Conservation (phyloP, 495 filamentous ascomycete genomes). For the Aspergillus biplanus region DNA sequence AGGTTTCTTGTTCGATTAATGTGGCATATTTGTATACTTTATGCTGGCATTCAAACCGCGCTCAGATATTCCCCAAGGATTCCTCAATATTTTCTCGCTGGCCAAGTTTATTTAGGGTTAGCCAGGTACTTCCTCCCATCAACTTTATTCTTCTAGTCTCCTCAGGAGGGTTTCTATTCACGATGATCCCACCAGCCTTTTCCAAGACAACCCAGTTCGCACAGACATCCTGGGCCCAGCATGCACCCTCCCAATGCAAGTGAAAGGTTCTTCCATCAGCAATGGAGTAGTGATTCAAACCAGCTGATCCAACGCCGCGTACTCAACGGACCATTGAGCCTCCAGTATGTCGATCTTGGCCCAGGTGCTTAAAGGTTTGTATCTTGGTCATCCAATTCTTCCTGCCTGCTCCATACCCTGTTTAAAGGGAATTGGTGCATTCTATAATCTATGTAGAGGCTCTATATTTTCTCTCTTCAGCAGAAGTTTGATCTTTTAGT, state of each 20-base stretch:
- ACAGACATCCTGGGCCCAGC: slow-evolving; percentile 94
- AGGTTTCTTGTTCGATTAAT: not conserved
- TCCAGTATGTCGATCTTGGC: slow-evolving; percentile 62
- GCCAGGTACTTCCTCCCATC: slow-evolving; percentile 81
- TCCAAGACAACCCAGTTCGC: slow-evolving; percentile 87
- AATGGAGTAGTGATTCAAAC: slow-evolving; percentile 81
- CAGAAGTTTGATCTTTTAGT: slow-evolving; percentile 54
- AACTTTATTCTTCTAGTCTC: slow-evolving; percentile 72
- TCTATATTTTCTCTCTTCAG: slow-evolving; percentile 51
- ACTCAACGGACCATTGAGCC: slow-evolving; percentile 86
- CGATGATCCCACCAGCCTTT: slow-evolving; percentile 84
- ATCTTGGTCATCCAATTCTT: slow-evolving; percentile 76
- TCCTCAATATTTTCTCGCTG: slow-evolving; percentile 79
- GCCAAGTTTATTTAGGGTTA: slow-evolving; percentile 57
- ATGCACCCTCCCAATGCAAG: slow-evolving; percentile 91
- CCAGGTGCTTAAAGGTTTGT: slow-evolving; percentile 69
- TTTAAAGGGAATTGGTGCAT: slow-evolving; percentile 71
- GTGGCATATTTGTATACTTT: too few species aligned
- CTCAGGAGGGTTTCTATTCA: slow-evolving; percentile 76
- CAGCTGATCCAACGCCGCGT: slow-evolving; percentile 75
- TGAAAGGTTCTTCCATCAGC: slow-evolving; percentile 81
- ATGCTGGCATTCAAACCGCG: slow-evolving; percentile 39
- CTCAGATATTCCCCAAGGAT: slow-evolving; percentile 65
- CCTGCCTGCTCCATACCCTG: slow-evolving; percentile 78
- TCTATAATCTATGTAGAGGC: slow-evolving; percentile 60